These are phyloP conservation scores for Podospora fimiseda DNA, from an alignment of 495 filamentous ascomycete genomes.

Conservation along the genomic window DNA sequence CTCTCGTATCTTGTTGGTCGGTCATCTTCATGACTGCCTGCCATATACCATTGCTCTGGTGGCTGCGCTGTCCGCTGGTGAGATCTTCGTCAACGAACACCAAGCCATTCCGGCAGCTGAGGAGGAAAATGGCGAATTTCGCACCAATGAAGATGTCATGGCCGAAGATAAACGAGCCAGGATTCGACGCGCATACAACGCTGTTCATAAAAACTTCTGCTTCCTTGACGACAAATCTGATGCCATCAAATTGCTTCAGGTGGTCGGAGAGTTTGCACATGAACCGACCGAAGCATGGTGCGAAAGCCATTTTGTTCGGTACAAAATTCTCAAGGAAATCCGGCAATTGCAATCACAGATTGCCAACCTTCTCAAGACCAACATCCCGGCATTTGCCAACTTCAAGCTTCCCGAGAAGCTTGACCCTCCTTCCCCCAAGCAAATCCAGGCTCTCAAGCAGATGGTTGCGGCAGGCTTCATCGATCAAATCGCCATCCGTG, in stretches of 20 bases:
- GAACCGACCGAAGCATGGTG: conserved; percentile 66
- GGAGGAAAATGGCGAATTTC: conserved; percentile 42
- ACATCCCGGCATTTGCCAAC: conserved; percentile 61
- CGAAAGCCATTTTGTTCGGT: conserved; percentile 70
- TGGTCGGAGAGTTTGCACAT: conserved; percentile 76
- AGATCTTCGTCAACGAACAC: conserved; percentile 80
- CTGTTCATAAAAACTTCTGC: conserved; percentile 70
- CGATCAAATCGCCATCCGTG: conserved; percentile 90
- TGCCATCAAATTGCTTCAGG: conserved; percentile 82
- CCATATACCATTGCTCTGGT: conserved; percentile 86
- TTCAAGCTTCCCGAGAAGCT: conserved; percentile 54
- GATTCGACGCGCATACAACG: conserved; percentile 62
- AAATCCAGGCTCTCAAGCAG: conserved; percentile 78
- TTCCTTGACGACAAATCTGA: conserved; percentile 77
- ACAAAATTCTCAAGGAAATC: conserved; percentile 80
- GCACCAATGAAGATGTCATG: conserved; percentile 59
- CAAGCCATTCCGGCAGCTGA: conserved; percentile 55
- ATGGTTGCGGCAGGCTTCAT: conserved; percentile 91
- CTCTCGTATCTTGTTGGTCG: conserved; percentile 82
- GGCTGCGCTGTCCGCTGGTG: conserved; percentile 77
- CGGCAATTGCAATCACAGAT: conserved; percentile 77
- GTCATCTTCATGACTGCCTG: conserved; percentile 74
- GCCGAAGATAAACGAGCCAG: conserved; percentile 62
- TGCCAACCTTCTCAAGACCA: conserved; percentile 66
- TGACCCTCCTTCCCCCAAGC: conserved; percentile 61